Evolutionary conservation across 768 basidiomycete species (phyloP), one percentile per base, ranked within the genome.

Genomic region (Thelephora ganbajun): DNA sequence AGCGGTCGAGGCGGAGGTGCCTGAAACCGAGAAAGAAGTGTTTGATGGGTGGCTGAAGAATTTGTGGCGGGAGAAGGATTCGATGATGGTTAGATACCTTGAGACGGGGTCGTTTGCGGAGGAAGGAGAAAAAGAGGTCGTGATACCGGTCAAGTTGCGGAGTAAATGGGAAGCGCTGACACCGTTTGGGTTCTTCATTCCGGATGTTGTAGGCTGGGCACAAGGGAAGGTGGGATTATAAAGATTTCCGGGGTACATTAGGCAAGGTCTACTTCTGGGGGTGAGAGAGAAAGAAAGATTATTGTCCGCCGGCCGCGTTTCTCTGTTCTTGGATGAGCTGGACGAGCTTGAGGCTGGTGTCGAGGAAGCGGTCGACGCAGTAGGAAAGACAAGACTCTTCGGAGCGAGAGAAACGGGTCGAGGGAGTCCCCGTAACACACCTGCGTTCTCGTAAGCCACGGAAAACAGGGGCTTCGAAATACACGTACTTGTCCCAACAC

Each of bases 281-380:
- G 36, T 37, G 14, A 41, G 18, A 14, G 12, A 41, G 39, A 14
- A 11, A 22, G 6, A 41, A 14, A 41, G 6, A 22, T 56, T 48
- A 51, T 19, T 51, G 42, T 16, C 43, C 44, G 37, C 30, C 30
- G 20, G 53, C 48, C 51, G 78, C 73, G 30, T 80, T 70, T 49
- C 69, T 63, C 35, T 67, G 64, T 37, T 59, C 53, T 50, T 71
- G 64, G 33, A 82, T 66, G 56, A 76, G 72, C 53, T 77, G 76
- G 49, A 96, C 80, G 69, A 97, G 74, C 66, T 77, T 86, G 36
- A 90, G 63, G 58, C 79, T 84, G 34, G 80, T 77, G 67, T 97
- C 93, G 56, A 97, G 67, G 68, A 96, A 97, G 49, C 92, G 72
- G 49, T 88, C 87, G 44, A 94, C 90, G 59, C 93, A 96, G 65